Conservation (phyloP, 768 basidiomycete genomes). For the Naganishia antarctica region DNA sequence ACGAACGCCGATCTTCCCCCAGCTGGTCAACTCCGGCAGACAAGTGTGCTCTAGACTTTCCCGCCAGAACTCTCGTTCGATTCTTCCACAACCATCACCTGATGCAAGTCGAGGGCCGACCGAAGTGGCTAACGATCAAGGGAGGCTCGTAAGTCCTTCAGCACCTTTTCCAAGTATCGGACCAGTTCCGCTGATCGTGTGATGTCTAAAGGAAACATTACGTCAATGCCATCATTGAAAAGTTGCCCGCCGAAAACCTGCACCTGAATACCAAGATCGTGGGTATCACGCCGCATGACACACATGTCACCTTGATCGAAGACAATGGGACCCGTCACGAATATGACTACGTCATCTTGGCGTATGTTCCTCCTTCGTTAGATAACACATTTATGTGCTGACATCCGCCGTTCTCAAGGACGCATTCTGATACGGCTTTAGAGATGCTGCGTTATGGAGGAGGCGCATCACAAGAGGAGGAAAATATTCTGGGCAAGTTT, state of each 20-base stretch:
- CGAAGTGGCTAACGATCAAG: constrained; percentile 66
- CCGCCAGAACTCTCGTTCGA: constrained; percentile 64
- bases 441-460: constrained; percentile 53
- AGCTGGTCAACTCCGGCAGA: constrained; percentile 70
- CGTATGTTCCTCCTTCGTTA: constrained; percentile 49
- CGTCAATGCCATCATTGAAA: constrained; percentile 60
- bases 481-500: constrained; percentile 58
- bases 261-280: constrained; percentile 61
- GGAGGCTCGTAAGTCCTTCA: constrained; percentile 61
- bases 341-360: constrained; percentile 70
- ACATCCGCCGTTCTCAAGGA: constrained; percentile 23
- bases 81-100: constrained; percentile 73
- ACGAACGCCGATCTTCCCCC: too few species aligned
- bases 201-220: constrained; percentile 57
- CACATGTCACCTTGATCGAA: constrained; percentile 54
- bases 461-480: constrained; percentile 57
- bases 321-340: constrained; percentile 52
- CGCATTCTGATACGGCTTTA: constrained; percentile 64
- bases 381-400: not conserved
- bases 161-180: not conserved
- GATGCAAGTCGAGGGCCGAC: constrained; percentile 65
- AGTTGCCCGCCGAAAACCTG: constrained; percentile 56
- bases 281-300: constrained; percentile 50
- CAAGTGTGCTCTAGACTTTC: constrained; percentile 65
- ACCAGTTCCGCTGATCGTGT: not conserved